Evolutionary conservation across 2,329 filamentous ascomycete genomes (phyloP).

Genomic region (Colletotrichum sansevieriae): DNA sequence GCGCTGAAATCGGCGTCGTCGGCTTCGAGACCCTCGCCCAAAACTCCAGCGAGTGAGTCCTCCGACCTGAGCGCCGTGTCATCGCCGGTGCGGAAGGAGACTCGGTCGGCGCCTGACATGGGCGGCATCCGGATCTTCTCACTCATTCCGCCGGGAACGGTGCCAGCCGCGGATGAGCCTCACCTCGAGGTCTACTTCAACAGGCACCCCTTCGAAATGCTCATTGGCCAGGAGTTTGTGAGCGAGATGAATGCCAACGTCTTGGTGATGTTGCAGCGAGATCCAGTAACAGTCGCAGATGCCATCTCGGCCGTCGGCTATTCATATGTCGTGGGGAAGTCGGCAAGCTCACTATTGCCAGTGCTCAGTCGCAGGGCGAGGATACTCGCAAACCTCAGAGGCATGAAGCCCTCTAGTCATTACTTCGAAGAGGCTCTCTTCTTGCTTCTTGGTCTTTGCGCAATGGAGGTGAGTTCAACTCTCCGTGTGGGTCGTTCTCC

Average conservation of each 20-base stretch:
- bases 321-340: conserved; percentile 45
- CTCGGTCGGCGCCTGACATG: conserved; percentile 1
- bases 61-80: not conserved
- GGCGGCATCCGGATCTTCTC: conserved; percentile 33
- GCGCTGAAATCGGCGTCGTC: not conserved
- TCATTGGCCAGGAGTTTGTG: conserved; percentile 49
- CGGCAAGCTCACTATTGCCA: conserved; percentile 39
- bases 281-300: conserved; percentile 47
- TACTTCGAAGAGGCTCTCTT: conserved; percentile 48
- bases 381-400: conserved; percentile 46
- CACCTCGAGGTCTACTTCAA: conserved; percentile 49
- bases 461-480: conserved; percentile 46
- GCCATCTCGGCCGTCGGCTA: conserved; percentile 49
- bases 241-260: conserved; percentile 51
- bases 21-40: not conserved
- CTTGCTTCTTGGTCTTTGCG: conserved; percentile 47
- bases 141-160: conserved; percentile 46
- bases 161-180: conserved; percentile 46
- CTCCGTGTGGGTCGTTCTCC: conserved; percentile 27
- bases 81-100: not conserved
- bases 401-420: conserved; percentile 43
- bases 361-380: conserved; percentile 47
- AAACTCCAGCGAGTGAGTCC: not conserved
- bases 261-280: conserved; percentile 47
- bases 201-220: conserved; percentile 48